Conservation (phyloP, 2,329 filamentous ascomycete genomes). For the Calycina marina region DNA sequence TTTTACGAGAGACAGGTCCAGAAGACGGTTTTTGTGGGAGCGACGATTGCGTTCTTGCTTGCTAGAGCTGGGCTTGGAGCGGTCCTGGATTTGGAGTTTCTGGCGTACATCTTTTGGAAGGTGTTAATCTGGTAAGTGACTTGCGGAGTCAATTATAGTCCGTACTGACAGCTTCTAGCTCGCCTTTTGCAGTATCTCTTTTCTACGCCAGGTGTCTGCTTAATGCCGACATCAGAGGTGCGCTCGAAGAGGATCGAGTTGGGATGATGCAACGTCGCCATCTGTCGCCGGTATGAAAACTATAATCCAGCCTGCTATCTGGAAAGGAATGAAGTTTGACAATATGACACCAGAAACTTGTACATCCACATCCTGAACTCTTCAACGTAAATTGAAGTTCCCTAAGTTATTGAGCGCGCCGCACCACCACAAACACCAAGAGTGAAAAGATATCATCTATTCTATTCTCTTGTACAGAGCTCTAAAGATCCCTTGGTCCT, state of each 20-base stretch:
- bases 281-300: background rate
- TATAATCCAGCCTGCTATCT: background rate
- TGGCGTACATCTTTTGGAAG: background rate
- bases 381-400: no score
- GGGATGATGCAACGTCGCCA: background rate
- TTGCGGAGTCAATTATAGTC: background rate
- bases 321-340: no score
- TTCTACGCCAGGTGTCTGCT: background rate
- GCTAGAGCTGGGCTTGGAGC: background rate
- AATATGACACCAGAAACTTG: no score
- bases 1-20: background rate
- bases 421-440: no score
- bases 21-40: background rate
- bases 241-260: background rate
- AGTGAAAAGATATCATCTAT: no score
- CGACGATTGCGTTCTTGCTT: background rate
- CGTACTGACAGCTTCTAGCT: no score
- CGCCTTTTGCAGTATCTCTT: background rate
- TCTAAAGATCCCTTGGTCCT: background rate
- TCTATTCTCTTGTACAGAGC: background rate
- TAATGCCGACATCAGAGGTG: background rate
- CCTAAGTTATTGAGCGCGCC: no score
- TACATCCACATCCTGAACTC: constrained; percentile 7
- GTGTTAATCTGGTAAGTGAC: background rate
- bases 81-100: background rate